phyloP scores from a whole-genome alignment of 164 flowering plant species.

The Piper longum region DNA sequence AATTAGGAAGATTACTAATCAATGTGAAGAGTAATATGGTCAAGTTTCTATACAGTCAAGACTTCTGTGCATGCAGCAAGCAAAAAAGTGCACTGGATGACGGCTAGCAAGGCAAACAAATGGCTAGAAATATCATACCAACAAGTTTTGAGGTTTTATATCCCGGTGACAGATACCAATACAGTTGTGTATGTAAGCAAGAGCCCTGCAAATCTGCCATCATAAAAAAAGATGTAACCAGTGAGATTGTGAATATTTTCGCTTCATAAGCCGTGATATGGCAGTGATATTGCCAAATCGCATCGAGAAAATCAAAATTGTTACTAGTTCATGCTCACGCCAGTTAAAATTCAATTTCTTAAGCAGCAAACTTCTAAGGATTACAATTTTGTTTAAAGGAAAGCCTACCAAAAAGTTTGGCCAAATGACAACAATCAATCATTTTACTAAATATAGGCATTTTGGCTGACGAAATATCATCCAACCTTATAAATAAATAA shows the following conservation, averaged over 20 bases:
- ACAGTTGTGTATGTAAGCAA: conserved; percentile 83
- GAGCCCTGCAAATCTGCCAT: conserved; percentile 81
- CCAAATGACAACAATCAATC: background rate
- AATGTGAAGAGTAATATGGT: background rate
- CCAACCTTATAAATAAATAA: background rate
- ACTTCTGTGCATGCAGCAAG: background rate
- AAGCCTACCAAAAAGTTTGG: background rate
- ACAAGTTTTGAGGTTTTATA: conserved; percentile 87
- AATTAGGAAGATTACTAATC: background rate
- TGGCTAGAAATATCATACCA: conserved; percentile 34
- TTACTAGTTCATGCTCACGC: background rate
- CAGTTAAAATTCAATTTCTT: background rate
- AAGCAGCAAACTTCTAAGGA: background rate
- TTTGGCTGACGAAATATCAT: background rate
- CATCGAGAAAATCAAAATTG: too few relatives aligned
- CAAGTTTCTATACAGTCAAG: background rate
- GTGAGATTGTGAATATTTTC: background rate
- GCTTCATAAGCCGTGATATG: background rate
- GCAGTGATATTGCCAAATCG: background rate
- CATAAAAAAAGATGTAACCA: background rate
- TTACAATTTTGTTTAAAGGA: background rate
- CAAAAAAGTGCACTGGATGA: background rate
- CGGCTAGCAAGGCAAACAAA: background rate
- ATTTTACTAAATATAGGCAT: background rate
- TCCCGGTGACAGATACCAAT: conserved; percentile 94